These are phyloP conservation scores for Tilletia walkeri DNA, from an alignment of 1,284 basidiomycete species.

Conservation along the genomic window DNA sequence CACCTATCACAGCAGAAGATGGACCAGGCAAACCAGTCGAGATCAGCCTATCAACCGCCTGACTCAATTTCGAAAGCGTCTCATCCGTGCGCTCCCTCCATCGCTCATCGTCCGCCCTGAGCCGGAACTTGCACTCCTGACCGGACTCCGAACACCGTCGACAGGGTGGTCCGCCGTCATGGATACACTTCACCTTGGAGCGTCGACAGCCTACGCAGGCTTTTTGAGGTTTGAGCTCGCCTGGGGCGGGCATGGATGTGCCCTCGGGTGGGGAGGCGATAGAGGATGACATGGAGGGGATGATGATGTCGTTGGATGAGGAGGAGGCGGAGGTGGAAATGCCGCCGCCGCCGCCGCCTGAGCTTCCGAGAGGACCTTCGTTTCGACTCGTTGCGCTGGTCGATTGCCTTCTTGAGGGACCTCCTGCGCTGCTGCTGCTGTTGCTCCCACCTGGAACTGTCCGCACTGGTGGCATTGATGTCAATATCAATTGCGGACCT, in stretches of 20 bases:
- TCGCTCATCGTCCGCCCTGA: conserved; percentile 38
- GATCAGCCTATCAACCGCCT: conserved; percentile 39
- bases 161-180: conserved; percentile 45
- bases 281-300: not conserved
- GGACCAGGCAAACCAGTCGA: not conserved
- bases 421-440: conserved; percentile 1
- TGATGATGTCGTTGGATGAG: not conserved
- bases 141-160: conserved; percentile 39
- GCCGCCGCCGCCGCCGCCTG: not conserved
- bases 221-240: conserved; percentile 41
- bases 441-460: not conserved
- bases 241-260: not conserved
- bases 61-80: conserved; percentile 30
- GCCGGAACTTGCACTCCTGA: conserved; percentile 46
- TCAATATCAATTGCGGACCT: too few species aligned
- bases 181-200: conserved; percentile 43
- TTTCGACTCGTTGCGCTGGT: too few species aligned
- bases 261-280: not conserved
- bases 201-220: conserved; percentile 42
- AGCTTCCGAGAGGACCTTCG: not conserved
- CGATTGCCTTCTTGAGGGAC: not conserved
- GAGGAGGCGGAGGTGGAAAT: not conserved
- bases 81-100: conserved; percentile 48
- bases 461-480: conserved; percentile 9
- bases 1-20: not conserved